These are phyloP conservation scores for Brasilioporus rufonigricans DNA, from an alignment of 768 basidiomycete genomes.

Conservation along the genomic window DNA sequence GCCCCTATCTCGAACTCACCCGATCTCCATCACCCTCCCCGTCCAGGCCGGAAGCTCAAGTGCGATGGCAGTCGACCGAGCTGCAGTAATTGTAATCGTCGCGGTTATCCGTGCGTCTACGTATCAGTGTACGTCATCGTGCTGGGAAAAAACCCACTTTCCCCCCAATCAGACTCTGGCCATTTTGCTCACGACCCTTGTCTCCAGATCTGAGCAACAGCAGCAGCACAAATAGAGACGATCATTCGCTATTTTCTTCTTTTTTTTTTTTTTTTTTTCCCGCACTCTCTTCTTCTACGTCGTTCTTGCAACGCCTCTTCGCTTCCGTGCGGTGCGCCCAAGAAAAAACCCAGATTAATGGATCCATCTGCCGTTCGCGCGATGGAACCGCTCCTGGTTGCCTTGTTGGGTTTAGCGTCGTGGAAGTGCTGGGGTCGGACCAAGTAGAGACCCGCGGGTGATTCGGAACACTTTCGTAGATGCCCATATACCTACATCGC, in stretches of 20 bases:
- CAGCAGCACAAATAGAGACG: too few species aligned
- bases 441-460: slow-evolving; percentile 6
- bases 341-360: slow-evolving; percentile 7
- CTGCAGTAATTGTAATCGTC: slow-evolving; percentile 64
- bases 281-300: background rate
- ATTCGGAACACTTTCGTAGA: background rate
- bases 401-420: slow-evolving; percentile 7
- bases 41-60: slow-evolving; percentile 64
- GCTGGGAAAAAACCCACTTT: slow-evolving; percentile 1
- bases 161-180: background rate
- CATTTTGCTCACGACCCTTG: slow-evolving; percentile 7
- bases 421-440: slow-evolving; percentile 5
- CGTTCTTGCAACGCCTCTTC: slow-evolving; percentile 19
- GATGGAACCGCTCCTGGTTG: slow-evolving; percentile 14
- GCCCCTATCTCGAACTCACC: background rate
- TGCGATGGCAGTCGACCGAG: slow-evolving; percentile 65
- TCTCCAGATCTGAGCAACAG: too few species aligned
- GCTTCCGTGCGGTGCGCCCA: slow-evolving; percentile 14
- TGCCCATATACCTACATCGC: slow-evolving; percentile 24
- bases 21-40: background rate
- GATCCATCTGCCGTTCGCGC: slow-evolving; percentile 17
- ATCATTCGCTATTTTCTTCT: slow-evolving; percentile 26
- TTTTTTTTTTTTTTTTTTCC: background rate
- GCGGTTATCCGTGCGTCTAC: slow-evolving; percentile 58
- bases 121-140: slow-evolving; percentile 58